phyloP scores from a whole-genome alignment of 148 eudicot genomes.

The Polygonum aviculare region DNA sequence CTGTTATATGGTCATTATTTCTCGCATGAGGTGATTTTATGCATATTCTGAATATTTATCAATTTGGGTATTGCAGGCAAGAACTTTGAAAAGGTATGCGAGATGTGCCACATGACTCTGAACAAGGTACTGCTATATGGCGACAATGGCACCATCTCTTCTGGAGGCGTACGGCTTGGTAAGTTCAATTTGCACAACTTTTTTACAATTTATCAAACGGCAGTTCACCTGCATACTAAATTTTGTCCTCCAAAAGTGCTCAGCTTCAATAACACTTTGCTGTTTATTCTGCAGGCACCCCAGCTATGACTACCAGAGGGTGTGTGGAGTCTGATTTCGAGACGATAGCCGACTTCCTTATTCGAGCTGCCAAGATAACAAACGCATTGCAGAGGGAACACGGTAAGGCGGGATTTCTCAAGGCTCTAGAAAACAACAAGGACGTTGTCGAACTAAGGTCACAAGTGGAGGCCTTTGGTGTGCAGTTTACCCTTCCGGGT shows the following conservation, averaged over 20 bases:
- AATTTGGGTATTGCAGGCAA: slow-evolving; percentile 36
- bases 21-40: neutral
- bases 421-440: slow-evolving; percentile 56
- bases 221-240: neutral
- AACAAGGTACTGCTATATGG: slow-evolving; percentile 72
- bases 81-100: slow-evolving; percentile 83
- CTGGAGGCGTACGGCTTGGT: slow-evolving; percentile 64
- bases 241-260: neutral
- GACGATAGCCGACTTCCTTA: slow-evolving; percentile 68
- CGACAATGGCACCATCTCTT: slow-evolving; percentile 69
- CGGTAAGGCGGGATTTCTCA: slow-evolving; percentile 54
- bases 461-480: slow-evolving; percentile 66
- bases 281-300: slow-evolving; percentile 50
- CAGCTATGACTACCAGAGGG: slow-evolving; percentile 97
- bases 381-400: slow-evolving; percentile 50
- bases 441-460: slow-evolving; percentile 58
- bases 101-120: slow-evolving; percentile 75
- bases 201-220: neutral
- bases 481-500: slow-evolving; percentile 83
- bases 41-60: neutral
- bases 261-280: neutral
- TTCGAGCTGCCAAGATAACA: slow-evolving; percentile 70
- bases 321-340: slow-evolving; percentile 83
- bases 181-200: slow-evolving; percentile 1
- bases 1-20: neutral